Evolutionary conservation across 192 early-diverging fungal species (phyloP).

Genomic region (Bifiguratus adelaidae): DNA sequence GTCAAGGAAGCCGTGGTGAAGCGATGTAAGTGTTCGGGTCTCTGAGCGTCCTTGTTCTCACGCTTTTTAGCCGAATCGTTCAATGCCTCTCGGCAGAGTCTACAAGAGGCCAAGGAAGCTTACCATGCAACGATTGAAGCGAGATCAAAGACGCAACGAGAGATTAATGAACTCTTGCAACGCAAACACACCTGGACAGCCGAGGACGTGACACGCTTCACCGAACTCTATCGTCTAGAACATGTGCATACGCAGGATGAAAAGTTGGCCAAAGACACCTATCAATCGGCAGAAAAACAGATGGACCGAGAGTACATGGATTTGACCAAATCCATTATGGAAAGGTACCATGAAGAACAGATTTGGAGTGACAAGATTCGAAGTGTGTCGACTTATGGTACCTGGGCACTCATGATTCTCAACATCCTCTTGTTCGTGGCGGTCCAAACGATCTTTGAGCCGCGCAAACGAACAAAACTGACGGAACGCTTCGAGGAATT

Average conservation of each 20-base stretch:
- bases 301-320: slow-evolving; percentile 54
- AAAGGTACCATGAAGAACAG: slow-evolving; percentile 76
- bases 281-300: slow-evolving; percentile 39
- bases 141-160: slow-evolving; percentile 54
- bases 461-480: slow-evolving; percentile 51
- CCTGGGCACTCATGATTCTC: slow-evolving; percentile 58
- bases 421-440: slow-evolving; percentile 55
- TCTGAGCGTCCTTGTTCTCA: neutral
- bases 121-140: slow-evolving; percentile 46
- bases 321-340: slow-evolving; percentile 56
- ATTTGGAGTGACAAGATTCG: slow-evolving; percentile 84
- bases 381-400: slow-evolving; percentile 60
- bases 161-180: slow-evolving; percentile 67
- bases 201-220: slow-evolving; percentile 65
- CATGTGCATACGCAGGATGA: slow-evolving; percentile 50
- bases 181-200: slow-evolving; percentile 68
- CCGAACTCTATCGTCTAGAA: slow-evolving; percentile 61
- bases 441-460: slow-evolving; percentile 68
- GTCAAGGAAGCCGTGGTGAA: slow-evolving; percentile 54
- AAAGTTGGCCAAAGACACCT: slow-evolving; percentile 24
- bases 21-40: slow-evolving; percentile 22
- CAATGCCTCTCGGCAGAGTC: slow-evolving; percentile 25
- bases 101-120: slow-evolving; percentile 32
- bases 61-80: slow-evolving; percentile 23
- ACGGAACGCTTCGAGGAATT: slow-evolving; percentile 57